These are phyloP conservation scores for Misopates orontium DNA, from an alignment of 257 asterid genomes.

Conservation along the genomic window DNA sequence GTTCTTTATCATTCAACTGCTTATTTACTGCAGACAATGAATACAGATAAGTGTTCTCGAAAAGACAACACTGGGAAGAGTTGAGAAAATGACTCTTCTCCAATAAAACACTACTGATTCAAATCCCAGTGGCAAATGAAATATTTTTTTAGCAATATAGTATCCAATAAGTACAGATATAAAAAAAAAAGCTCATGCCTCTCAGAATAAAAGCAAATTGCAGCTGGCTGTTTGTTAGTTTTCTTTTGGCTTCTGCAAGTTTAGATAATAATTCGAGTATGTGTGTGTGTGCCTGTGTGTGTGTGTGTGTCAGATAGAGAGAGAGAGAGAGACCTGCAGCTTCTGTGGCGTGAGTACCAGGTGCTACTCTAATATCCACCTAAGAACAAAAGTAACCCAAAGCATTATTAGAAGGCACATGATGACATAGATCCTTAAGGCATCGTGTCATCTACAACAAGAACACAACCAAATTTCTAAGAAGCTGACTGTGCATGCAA, in stretches of 20 bases:
- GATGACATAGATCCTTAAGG: neutral
- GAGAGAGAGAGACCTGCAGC: slow-evolving; percentile 78
- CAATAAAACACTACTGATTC: neutral
- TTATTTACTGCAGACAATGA: slow-evolving; percentile 67
- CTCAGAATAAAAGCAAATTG: too few species aligned
- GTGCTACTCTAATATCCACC: slow-evolving; percentile 96
- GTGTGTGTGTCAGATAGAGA: slow-evolving; percentile 14
- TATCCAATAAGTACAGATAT: neutral
- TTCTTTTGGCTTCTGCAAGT: too few species aligned
- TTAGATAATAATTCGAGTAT: neutral
- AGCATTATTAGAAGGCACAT: slow-evolving; percentile 18
- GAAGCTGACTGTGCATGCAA: neutral
- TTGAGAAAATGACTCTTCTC: neutral
- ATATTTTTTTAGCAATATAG: neutral
- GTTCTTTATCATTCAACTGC: slow-evolving; percentile 93
- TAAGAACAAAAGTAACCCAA: slow-evolving; percentile 32
- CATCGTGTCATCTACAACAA: neutral
- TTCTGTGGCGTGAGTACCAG: slow-evolving; percentile 91
- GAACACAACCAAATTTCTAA: neutral
- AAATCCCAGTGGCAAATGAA: neutral
- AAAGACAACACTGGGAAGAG: neutral
- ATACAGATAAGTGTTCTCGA: neutral
- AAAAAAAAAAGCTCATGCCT: too few species aligned
- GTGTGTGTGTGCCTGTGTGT: neutral
- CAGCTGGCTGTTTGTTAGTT: too few species aligned